These are phyloP conservation scores for Colletotrichum scovillei DNA, from an alignment of 2,329 filamentous ascomycete species.

Conservation along the genomic window DNA sequence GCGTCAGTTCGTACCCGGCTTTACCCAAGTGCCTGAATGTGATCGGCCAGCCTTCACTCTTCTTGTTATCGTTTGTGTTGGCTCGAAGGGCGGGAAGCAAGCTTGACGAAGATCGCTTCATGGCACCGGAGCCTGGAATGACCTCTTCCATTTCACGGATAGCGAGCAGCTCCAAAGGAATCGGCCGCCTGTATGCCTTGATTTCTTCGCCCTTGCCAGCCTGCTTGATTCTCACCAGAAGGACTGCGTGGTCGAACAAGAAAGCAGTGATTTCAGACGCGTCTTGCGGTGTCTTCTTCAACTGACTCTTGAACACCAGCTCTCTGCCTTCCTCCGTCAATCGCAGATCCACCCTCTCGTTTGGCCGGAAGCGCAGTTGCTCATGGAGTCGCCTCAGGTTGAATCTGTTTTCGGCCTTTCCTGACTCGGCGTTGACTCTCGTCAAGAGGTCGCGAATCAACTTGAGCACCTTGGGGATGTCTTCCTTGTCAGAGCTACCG, in stretches of 20 bases:
- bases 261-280: constrained; percentile 85
- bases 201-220: constrained; percentile 94
- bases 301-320: constrained; percentile 90
- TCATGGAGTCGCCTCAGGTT: constrained; percentile 93
- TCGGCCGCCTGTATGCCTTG: constrained; percentile 93
- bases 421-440: constrained; percentile 92
- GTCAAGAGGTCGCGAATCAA: constrained; percentile 89
- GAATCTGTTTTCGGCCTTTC: constrained; percentile 97
- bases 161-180: constrained; percentile 90
- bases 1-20: constrained; percentile 90
- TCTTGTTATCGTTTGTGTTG: constrained; percentile 65
- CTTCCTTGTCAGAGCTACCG: constrained; percentile 88
- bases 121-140: constrained; percentile 80
- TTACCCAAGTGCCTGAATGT: constrained; percentile 97
- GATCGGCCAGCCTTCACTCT: constrained; percentile 86
- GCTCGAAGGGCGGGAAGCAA: constrained; percentile 71
- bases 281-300: constrained; percentile 94
- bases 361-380: constrained; percentile 89
- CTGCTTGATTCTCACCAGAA: constrained; percentile 90
- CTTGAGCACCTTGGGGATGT: constrained; percentile 89
- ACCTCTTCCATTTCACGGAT: constrained; percentile 98
- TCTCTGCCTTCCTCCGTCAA: constrained; percentile 94
- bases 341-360: constrained; percentile 93
- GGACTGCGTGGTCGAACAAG: constrained; percentile 94
- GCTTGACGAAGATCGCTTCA: constrained; percentile 90